Conservation (phyloP, 306 rosid genomes). For the apple (Malus domestica) region DNA sequence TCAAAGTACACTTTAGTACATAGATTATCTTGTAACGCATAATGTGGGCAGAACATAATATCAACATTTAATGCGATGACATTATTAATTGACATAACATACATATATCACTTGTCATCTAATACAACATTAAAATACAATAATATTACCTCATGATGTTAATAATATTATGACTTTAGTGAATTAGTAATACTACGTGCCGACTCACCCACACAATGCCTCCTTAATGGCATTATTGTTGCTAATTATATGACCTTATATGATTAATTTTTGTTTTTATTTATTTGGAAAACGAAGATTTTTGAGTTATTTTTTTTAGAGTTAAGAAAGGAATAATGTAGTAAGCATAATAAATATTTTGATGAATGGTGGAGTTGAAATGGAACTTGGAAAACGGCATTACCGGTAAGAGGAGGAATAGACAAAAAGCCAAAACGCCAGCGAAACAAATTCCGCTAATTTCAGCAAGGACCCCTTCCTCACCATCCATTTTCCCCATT, state of each 20-base stretch:
- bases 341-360: background rate
- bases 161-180: no score
- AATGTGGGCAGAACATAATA: no score
- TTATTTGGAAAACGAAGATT: background rate
- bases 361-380: background rate
- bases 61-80: no score
- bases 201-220: no score
- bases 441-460: constrained; percentile 23
- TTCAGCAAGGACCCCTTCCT: constrained; percentile 28
- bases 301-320: background rate
- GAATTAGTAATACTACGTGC: no score
- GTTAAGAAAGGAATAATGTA: background rate
- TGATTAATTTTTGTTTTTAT: background rate
- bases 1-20: no score
- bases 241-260: background rate
- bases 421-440: constrained; percentile 13
- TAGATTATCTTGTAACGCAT: no score
- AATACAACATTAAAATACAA: no score
- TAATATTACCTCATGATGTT: no score
- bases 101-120: no score
- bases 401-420: constrained; percentile 16
- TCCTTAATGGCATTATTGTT: no score
- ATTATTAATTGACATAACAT: no score
- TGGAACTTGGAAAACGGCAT: constrained; percentile 13
- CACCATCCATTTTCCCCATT: constrained; percentile 41